Base-by-base conservation (phyloP, 306 rosid species). In the Prunus mongolica region DNA sequence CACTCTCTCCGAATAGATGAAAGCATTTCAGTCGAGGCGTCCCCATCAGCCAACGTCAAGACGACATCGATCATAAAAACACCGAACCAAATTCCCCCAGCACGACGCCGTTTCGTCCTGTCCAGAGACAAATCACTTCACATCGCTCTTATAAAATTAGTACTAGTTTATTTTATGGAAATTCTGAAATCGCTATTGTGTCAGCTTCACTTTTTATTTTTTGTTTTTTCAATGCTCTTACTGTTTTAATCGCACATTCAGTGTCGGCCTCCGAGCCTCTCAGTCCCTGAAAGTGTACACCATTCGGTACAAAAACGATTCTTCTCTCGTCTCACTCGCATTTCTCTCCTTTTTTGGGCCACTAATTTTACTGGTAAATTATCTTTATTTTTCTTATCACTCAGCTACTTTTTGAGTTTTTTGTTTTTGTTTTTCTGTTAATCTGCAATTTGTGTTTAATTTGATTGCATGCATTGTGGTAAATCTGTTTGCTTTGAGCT, bases 51-150 rank as follows among this genome's bases (percentile, higher is more conserved):
- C 82, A 79, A 65, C 80, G 66, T 69, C 78, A 55, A 71, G 54
- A 70, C 72, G 32, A 65, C 86, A 47, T 63, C 20, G 46, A 51
- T 44, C 65, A 4, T 0, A 41, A 8, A 60, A 30, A 69, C 20
- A 71, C 32, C 38, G 68, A 67, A 12, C 44, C 12, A 67, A n/a
- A 51, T 41, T 46, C 46, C 46, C 2, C 32, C 44, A 25, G 2
- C 44, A 79, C 87, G 84, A 79, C 78, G 70, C 16, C 90, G 93
- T 82, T 78, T 86, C 46, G 18, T 18, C 38, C 12, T 55, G 30
- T 19, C 9, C 8, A 46, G 60, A 46, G 60, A 12, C 19, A 27
- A 54, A 79, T 65, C 24, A 55, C 56, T 56, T 20, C 16, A 49
- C 44, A 7, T 30, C 25, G 16, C 14, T 16, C 75, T 34, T 52